Conservation (phyloP, 192 early-diverging fungal species). For the Podila verticillata region DNA sequence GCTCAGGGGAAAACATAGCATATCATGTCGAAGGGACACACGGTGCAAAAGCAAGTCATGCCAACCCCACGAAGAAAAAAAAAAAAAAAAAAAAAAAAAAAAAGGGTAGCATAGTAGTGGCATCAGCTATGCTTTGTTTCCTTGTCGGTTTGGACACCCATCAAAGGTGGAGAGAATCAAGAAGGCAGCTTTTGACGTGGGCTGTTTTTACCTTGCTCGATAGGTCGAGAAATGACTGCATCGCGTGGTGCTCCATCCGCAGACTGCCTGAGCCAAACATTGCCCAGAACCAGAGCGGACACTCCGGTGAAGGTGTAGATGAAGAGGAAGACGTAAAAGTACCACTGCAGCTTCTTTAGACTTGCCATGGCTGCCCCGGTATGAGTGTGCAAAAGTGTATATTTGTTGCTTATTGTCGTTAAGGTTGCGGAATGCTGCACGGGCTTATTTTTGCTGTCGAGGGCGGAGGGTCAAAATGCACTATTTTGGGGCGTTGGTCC, state of each 20-base stretch:
- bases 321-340: constrained; percentile 30
- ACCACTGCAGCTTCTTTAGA: constrained; percentile 30
- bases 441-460: neutral
- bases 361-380: constrained; percentile 1
- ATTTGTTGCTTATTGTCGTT: neutral
- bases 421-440: neutral
- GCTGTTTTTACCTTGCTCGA: constrained; percentile 25
- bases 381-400: neutral
- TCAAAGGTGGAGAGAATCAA: too few relatives aligned
- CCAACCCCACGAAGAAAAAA: too few relatives aligned
- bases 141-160: too few relatives aligned
- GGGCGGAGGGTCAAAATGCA: neutral
- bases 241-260: constrained; percentile 44
- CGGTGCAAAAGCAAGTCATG: too few relatives aligned
- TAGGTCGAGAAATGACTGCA: constrained; percentile 39
- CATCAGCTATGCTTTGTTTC: too few relatives aligned
- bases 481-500: neutral
- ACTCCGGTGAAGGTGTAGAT: constrained; percentile 36
- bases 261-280: constrained; percentile 31
- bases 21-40: too few relatives aligned
- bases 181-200: too few relatives aligned
- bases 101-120: too few relatives aligned
- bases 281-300: constrained; percentile 29
- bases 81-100: too few relatives aligned
- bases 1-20: too few relatives aligned